Evolutionary conservation across 306 rosid genomes (phyloP).

Genomic region (Vachellia collinsii): DNA sequence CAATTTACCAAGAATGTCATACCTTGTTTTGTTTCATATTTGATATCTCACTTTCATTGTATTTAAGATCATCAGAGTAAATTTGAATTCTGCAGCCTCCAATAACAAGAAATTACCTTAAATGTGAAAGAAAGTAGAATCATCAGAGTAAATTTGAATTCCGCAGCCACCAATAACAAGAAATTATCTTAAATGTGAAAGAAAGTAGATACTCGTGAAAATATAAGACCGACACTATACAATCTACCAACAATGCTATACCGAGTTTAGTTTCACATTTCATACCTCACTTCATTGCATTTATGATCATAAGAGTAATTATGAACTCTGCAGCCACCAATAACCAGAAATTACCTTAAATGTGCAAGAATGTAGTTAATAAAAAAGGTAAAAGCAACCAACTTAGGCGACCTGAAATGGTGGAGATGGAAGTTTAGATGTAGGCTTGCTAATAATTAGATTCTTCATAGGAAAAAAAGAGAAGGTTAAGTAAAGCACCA

Average conservation of each 20-base stretch:
- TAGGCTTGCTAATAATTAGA: neutral
- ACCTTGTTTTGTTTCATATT: neutral
- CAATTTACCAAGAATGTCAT: neutral
- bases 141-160: too few species aligned
- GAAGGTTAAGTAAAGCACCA: neutral
- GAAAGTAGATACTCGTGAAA: neutral
- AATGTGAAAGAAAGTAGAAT: neutral
- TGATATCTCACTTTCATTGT: neutral
- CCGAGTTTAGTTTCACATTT: neutral
- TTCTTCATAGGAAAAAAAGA: neutral
- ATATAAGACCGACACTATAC: neutral
- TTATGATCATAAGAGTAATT: neutral
- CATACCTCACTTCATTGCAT: neutral
- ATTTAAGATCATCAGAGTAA: neutral
- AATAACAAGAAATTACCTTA: neutral
- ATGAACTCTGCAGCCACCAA: slow-evolving; percentile 15
- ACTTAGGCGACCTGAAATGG: neutral
- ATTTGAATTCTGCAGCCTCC: neutral
- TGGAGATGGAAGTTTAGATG: neutral
- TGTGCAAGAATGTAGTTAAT: neutral
- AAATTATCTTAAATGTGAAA: too few species aligned
- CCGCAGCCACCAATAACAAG: too few species aligned
- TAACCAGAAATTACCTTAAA: neutral
- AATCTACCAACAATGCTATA: neutral
- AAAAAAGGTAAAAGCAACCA: neutral